Evolutionary conservation across 2,329 filamentous ascomycete species (phyloP).

Genomic region (Tolypocladium pustulatum): DNA sequence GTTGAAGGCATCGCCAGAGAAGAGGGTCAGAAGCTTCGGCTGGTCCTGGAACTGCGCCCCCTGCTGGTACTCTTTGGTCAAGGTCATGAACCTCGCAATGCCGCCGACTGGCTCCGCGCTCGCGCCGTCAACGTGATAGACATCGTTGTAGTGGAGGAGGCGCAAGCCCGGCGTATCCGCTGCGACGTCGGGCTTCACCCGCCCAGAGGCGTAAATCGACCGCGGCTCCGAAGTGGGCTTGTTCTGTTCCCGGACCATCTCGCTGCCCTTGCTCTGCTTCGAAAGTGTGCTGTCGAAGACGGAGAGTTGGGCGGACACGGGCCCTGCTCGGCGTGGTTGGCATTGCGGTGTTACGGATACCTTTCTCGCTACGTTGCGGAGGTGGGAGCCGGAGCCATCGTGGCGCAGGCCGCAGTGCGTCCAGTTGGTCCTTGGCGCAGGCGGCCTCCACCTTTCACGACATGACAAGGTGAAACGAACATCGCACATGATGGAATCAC

Average conservation of each 20-base stretch:
- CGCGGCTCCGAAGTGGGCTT: constrained; percentile 12
- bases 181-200: constrained; percentile 1
- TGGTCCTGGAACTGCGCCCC: constrained; percentile 50
- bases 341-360: neutral
- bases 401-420: neutral
- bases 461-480: neutral
- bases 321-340: neutral
- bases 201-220: constrained; percentile 11
- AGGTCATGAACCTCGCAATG: constrained; percentile 66
- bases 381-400: neutral
- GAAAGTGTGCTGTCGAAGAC: neutral
- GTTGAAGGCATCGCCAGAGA: constrained; percentile 89
- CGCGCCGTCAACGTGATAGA: constrained; percentile 72
- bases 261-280: neutral
- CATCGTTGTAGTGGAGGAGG: constrained; percentile 87
- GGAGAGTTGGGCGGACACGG: neutral
- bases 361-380: neutral
- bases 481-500: neutral
- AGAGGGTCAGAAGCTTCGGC: constrained; percentile 62
- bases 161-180: constrained; percentile 52
- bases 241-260: neutral
- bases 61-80: constrained; percentile 64
- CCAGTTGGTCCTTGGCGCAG: neutral
- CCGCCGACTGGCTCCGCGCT: constrained; percentile 80
- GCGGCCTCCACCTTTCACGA: neutral